Base-by-base conservation (phyloP, 2,329 filamentous ascomycete species). In the Diaporthe aspalathi region DNA sequence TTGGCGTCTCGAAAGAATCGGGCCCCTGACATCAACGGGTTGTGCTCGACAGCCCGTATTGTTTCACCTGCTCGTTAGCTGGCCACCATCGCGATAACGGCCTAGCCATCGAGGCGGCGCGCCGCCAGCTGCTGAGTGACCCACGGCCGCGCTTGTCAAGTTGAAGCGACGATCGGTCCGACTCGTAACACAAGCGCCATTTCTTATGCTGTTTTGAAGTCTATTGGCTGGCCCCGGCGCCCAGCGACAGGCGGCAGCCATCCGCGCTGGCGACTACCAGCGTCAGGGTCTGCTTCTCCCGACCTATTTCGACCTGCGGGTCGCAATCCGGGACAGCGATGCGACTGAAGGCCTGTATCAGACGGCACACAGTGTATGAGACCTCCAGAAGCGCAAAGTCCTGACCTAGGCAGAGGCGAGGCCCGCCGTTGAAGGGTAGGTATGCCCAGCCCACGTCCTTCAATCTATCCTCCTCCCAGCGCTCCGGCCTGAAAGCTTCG, bases 381-480 rank as follows among this genome's bases (percentile, higher is more conserved):
- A 73, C 71, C 52, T 79, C 75, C 52, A 77, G 73, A 45, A 79
- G 47, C 17, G 77, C 77, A 52, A 79, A 81, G 74, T 81, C 76
- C 73, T 81, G 79, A 3, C 79, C 80, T 2, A 82, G 73, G 62
- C 81, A 82, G 7, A 80, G 78, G 40, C 81, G 74, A 12, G 81
- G 81, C 0, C 80, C 81, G 4, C 79, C 80, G 63, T 80, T 83
- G 70, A 82, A 83, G 1, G 79, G 79, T 8, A 80, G 73, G 53
- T 79, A 82, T 20, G 76, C 80, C 79, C 78, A 82, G 11, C 76
- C 76, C 35, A 74, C 65, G 16, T 77, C 74, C 0, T 72, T 69
- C 4, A 77, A 56, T 32, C 77, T 73, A 20, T 68, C 52, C 3
- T 75, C 77, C 32, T 81, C 82, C 82, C 81, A 84, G 16, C 82